Percentiles rank a stretch among this genome's conserved stretches.
phyloP scores from a whole-genome alignment of 2,329 filamentous ascomycete species.

The Cladosporium sp. region DNA sequence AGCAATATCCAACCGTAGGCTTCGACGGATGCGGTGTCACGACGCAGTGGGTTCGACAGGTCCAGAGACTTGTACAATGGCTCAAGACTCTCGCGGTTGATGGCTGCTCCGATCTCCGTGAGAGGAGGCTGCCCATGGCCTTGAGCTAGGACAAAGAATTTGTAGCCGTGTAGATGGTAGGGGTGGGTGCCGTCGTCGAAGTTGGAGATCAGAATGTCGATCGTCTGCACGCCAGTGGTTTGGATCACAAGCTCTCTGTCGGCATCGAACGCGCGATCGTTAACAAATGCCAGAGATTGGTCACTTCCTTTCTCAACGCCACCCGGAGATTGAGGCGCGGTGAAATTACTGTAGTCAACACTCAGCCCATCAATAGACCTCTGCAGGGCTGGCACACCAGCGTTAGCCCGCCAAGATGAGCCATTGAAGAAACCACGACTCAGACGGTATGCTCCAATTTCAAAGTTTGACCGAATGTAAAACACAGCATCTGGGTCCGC shows the following conservation, averaged over 20 bases:
- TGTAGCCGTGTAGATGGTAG: conserved; percentile 34
- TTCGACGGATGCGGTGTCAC: conserved; percentile 51
- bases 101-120: conserved; percentile 18
- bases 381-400: conserved; percentile 46
- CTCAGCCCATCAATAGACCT: conserved; percentile 45
- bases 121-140: conserved; percentile 31
- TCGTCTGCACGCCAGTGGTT: conserved; percentile 31
- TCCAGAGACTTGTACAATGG: conserved; percentile 33
- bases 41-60: conserved; percentile 40
- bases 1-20: conserved; percentile 53
- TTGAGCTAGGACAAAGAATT: conserved; percentile 33
- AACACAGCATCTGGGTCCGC: conserved; percentile 47
- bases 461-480: conserved; percentile 54
- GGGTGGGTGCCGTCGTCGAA: conserved; percentile 35
- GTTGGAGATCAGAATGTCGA: conserved; percentile 34
- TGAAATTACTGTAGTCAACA: conserved; percentile 26
- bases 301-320: background rate
- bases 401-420: conserved; percentile 49
- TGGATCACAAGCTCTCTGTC: conserved; percentile 33
- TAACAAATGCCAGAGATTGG: conserved; percentile 22
- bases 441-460: conserved; percentile 55
- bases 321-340: background rate
- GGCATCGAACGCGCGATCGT: conserved; percentile 27
- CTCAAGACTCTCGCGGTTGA: conserved; percentile 23
- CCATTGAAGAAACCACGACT: conserved; percentile 56